Conservation (phyloP, 768 basidiomycete species). For the Tylopilus subfusipes region DNA sequence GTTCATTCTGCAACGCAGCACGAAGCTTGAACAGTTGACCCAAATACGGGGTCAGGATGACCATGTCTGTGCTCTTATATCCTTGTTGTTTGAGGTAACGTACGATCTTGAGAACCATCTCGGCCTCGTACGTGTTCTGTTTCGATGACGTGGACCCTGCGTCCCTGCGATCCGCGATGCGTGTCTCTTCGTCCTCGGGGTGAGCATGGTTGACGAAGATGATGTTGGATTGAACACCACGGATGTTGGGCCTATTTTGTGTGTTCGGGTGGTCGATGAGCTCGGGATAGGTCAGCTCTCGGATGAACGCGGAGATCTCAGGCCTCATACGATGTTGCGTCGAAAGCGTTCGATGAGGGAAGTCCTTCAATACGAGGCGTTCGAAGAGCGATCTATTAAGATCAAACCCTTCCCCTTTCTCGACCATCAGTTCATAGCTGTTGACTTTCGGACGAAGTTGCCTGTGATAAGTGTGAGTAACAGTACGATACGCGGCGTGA, state of each 20-base stretch:
- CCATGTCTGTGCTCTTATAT: constrained; percentile 56
- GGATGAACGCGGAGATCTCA: constrained; percentile 64
- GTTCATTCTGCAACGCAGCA: constrained; percentile 39
- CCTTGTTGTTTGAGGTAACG: constrained; percentile 68
- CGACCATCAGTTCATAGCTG: constrained; percentile 58
- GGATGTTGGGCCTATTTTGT: constrained; percentile 44
- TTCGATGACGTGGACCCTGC: constrained; percentile 52
- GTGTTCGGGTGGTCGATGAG: constrained; percentile 57
- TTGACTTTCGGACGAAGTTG: constrained; percentile 75
- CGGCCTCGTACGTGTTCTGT: constrained; percentile 55
- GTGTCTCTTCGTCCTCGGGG: constrained; percentile 48
- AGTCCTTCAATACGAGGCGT: constrained; percentile 57
- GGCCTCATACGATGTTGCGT: constrained; percentile 73
- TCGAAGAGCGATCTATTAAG: constrained; percentile 70
- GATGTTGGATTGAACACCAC: constrained; percentile 55
- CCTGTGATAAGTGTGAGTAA: constrained; percentile 31
- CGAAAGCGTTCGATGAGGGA: constrained; percentile 55
- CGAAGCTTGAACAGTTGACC: constrained; percentile 57
- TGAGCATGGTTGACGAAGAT: constrained; percentile 58
- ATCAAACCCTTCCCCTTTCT: constrained; percentile 67
- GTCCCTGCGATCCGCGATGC: constrained; percentile 47
- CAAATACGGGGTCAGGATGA: constrained; percentile 66
- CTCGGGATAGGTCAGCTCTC: constrained; percentile 64
- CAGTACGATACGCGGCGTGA: neutral
- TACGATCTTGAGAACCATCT: constrained; percentile 65